These are phyloP conservation scores for Nicotiana noctiflora DNA, from an alignment of 257 asterid genomes.

Conservation along the genomic window DNA sequence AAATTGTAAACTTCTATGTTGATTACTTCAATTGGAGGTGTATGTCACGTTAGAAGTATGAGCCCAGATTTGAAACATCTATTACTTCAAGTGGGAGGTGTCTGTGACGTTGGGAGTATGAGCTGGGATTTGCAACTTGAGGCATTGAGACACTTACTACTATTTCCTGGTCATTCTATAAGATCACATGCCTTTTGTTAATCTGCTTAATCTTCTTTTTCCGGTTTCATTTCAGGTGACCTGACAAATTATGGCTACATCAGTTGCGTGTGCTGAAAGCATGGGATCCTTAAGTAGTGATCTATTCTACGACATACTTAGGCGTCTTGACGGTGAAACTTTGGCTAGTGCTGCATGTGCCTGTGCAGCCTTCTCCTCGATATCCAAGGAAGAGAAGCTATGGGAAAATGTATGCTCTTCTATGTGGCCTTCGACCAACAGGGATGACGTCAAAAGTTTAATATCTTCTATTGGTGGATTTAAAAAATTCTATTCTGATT, in stretches of 20 bases:
- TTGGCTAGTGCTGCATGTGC: constrained; percentile 84
- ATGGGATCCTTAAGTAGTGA: constrained; percentile 62
- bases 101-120: neutral
- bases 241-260: constrained; percentile 25
- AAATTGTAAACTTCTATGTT: too few species aligned
- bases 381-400: constrained; percentile 71
- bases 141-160: neutral
- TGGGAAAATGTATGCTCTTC: constrained; percentile 80
- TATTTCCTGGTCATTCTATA: neutral
- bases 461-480: constrained; percentile 73
- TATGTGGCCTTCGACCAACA: constrained; percentile 77
- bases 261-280: constrained; percentile 39
- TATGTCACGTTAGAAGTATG: too few species aligned
- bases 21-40: too few species aligned
- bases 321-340: constrained; percentile 87
- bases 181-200: neutral
- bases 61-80: too few species aligned
- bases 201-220: constrained; percentile 1
- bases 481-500: constrained; percentile 74
- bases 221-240: constrained; percentile 36
- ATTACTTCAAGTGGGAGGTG: neutral
- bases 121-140: neutral
- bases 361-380: constrained; percentile 66
- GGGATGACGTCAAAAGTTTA: constrained; percentile 56
- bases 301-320: constrained; percentile 69